Base-by-base conservation (phyloP, 73 alveolate species). In the Paramecium octaurelia region DNA sequence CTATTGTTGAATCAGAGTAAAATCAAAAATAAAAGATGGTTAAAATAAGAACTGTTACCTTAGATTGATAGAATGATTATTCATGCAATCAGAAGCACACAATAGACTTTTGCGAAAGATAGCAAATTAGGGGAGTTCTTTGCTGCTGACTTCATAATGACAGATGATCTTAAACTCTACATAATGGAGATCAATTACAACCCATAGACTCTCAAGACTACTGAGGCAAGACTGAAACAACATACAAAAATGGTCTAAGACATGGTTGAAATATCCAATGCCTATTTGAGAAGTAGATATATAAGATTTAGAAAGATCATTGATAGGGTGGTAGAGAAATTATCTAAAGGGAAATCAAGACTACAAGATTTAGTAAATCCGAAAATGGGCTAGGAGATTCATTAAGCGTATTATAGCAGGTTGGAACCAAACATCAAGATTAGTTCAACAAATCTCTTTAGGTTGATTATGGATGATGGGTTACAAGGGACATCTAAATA, bases 121-220 rank as follows among this genome's bases (percentile, higher is more conserved):
- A 59, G 87, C 42, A 70, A 75, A 38, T 71, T 59, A 4, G 84
- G 60, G 10, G 93, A 86, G 23, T 59, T 59, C 35, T 86, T 86
- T 29, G 93, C 93, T 36, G 50, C 84, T 7, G 93, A 86, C n/a
- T 86, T 86, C 12, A 12, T 86, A 11, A n/a, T 86, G 3, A 48
- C 80, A 29, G 93, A 86, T 20, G 87, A 86, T 58, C 71, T 75
- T 20, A 27, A 86, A 34, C 70, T 86, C 18, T 29, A 75, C 38
- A 31, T 86, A 27, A 59, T 86, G 69, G 93, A 86, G 64, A 86
- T 59, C 58, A 86, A 86, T 34, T 75, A 43, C 21, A 86, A 86
- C 34, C 93, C 93, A 29, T 38, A 71, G 40, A 71, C 86, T 6
- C 86, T 71, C 1, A 71, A 71, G 6, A 34, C 86, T 11, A 71